These are phyloP conservation scores for Macrolepiota fuliginosa DNA, from an alignment of 768 basidiomycete species.

Conservation along the genomic window DNA sequence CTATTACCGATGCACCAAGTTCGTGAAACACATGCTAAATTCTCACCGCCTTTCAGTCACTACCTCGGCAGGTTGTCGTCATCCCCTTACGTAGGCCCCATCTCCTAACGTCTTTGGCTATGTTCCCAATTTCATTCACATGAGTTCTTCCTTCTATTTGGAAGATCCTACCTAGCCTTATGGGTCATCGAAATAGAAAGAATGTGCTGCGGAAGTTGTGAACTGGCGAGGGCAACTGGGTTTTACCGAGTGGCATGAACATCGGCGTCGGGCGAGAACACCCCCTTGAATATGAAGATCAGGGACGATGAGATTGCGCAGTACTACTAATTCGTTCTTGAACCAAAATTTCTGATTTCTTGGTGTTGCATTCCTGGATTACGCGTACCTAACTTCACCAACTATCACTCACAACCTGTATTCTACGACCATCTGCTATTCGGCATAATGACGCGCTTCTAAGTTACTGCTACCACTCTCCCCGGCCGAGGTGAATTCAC, in stretches of 20 bases:
- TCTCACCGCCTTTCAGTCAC: slow-evolving; percentile 54
- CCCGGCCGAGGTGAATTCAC: not conserved
- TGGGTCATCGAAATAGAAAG: slow-evolving; percentile 52
- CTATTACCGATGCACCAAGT: no score
- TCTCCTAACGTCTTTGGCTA: slow-evolving; percentile 9
- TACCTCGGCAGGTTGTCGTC: slow-evolving; percentile 93
- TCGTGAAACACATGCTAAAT: not conserved
- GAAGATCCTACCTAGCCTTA: no score
- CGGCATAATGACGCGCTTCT: not conserved
- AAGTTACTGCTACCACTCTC: not conserved
- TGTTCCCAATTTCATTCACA: slow-evolving; percentile 9
- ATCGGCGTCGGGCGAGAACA: slow-evolving; percentile 68
- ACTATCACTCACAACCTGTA: not conserved
- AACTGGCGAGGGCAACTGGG: slow-evolving; percentile 65
- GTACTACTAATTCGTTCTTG: slow-evolving; percentile 91
- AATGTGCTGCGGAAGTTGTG: slow-evolving; percentile 83
- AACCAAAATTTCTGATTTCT: slow-evolving; percentile 40
- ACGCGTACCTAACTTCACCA: not conserved
- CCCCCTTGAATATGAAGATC: slow-evolving; percentile 89
- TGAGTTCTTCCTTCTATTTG: not conserved
- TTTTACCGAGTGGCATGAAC: slow-evolving; percentile 89
- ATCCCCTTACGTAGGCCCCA: slow-evolving; percentile 76
- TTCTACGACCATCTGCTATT: not conserved
- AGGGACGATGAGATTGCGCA: slow-evolving; percentile 96
- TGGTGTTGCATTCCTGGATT: not conserved